Evolutionary conservation across 192 early-diverging fungal species (phyloP), one percentile per base, ranked within the genome.

Genomic region (Dissophora ornata): DNA sequence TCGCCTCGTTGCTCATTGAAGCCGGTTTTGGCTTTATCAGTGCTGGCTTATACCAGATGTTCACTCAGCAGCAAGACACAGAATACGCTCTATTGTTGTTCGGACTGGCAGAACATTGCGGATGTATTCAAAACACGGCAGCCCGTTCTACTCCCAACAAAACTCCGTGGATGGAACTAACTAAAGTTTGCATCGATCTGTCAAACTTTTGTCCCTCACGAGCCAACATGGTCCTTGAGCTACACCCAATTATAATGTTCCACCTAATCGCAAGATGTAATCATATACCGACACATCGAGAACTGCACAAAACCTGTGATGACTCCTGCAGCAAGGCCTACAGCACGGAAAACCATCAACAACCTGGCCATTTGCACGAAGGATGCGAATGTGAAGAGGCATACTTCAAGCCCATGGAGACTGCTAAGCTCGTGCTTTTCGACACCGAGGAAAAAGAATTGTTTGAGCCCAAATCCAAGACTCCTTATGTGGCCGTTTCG

Each of bases 1-100:
- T 60, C 8, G 46, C 46, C 21, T 2, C 58, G 12, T 32, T 49
- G 46, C 58, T 60, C 19, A 48, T 48, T 1, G 58, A 60, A 21
- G 58, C 30, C 16, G 58, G 44, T 15, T 48, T 60, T 48, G 58
- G 30, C 44, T 60, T 60, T 48, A 60, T 60, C 32, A 48, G 19
- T 34, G 29, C 58, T 60, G 58, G 58, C 1, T n/a, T 60, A 21
- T 60, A 30, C 29, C 46, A 34, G 30, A 49, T 60, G 0, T 34
- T 48, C 9, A 32, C 45, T 32, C 40, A 46, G 44, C 18, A 45
- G 18, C 45, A 47, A 4, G 29, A 47, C 19, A 21, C 26, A 46
- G 58, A 12, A 36, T 46, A 21, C 30, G 2, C 46, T 18, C 44
- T 1, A 32, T 12, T 34, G 13, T 24, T 60, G 33, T 48, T 47